Evolutionary conservation across 306 rosid genomes (phyloP), one percentile per base, ranked within the genome.

Genomic region (Vigna unguiculata): DNA sequence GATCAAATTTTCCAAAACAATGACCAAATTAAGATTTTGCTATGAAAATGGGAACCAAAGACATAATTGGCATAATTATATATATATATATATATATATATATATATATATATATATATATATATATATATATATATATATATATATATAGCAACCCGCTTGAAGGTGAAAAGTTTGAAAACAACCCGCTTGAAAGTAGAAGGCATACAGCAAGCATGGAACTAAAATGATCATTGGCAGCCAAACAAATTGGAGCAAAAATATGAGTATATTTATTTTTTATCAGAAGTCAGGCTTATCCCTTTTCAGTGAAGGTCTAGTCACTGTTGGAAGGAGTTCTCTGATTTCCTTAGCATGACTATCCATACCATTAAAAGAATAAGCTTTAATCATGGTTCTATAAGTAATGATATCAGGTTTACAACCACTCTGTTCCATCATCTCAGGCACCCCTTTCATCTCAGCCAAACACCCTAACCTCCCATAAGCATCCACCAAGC

Each of bases 361-460:
- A 54, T 78, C 75, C 97, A 94, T 92, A 45, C 93, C 92, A 54
- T 90, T 89, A 61, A 57, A 54, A 43, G 95, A 82, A 86, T 89
- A 94, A 85, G 91, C 95, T 83, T 88, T 90, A 63, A 90, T 87
- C 98, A 90, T 90, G 71, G 96, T 95, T 86, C 92, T 92, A 80
- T 90, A 95, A 20, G 98, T 92, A 75, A 93, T 64, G 58, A 84
- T 68, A 79, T 94, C 97, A 2, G 98, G 98, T 79, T 82, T 88
- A 72, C 95, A 92, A 80, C 96, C 86, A 45, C 63, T 89, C 51
- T 79, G 81, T 86, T 89, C 82, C 98, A 95, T 95, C 80, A 88
- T 88, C 73, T 85, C 90, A 51, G 88, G 88, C 85, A 90, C 90
- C 75, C 73, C 87, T 81, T 80, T 90, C 97, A 95, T 95, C 87